Evolutionary conservation across 1,284 basidiomycete species (phyloP).

Genomic region (Paramarasmius palmivorus): DNA sequence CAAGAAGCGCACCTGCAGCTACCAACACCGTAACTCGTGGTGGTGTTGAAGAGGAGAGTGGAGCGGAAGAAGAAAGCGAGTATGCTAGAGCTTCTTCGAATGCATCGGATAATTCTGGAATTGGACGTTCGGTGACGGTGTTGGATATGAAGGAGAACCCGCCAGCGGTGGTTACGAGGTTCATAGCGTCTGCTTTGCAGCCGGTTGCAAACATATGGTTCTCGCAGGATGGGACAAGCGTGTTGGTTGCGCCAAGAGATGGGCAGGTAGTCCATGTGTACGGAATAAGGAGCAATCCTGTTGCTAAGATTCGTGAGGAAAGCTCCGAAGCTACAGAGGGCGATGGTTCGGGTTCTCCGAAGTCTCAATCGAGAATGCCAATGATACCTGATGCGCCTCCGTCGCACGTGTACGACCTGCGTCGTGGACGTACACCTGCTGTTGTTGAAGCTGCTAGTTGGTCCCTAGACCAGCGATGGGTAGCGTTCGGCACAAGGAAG

Average conservation of each 20-base stretch:
- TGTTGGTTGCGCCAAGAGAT: constrained; percentile 60
- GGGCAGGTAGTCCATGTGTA: constrained; percentile 64
- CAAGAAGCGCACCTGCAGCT: constrained; percentile 62
- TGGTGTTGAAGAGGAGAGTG: constrained; percentile 11
- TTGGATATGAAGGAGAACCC: constrained; percentile 43
- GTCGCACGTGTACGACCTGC: constrained; percentile 70
- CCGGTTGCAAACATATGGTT: constrained; percentile 57
- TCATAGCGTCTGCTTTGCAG: constrained; percentile 46
- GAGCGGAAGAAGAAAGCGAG: constrained; percentile 4
- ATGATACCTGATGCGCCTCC: constrained; percentile 27
- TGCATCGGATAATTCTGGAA: constrained; percentile 17
- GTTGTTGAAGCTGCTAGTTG: constrained; percentile 60
- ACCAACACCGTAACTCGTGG: constrained; percentile 20
- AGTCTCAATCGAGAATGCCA: constrained; percentile 17
- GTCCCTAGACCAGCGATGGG: constrained; percentile 68
- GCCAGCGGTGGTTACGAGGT: constrained; percentile 44
- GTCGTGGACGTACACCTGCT: constrained; percentile 71
- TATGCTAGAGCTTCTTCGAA: constrained; percentile 3
- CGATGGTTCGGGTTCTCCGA: neutral
- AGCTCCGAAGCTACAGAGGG: neutral
- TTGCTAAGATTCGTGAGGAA: constrained; percentile 2
- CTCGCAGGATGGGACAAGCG: constrained; percentile 56
- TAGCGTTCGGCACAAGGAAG: constrained; percentile 66
- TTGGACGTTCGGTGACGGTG: constrained; percentile 49
- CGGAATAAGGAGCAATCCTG: constrained; percentile 41